Conservation (phyloP, 768 basidiomycete species). For the Mycena capillaripes region DNA sequence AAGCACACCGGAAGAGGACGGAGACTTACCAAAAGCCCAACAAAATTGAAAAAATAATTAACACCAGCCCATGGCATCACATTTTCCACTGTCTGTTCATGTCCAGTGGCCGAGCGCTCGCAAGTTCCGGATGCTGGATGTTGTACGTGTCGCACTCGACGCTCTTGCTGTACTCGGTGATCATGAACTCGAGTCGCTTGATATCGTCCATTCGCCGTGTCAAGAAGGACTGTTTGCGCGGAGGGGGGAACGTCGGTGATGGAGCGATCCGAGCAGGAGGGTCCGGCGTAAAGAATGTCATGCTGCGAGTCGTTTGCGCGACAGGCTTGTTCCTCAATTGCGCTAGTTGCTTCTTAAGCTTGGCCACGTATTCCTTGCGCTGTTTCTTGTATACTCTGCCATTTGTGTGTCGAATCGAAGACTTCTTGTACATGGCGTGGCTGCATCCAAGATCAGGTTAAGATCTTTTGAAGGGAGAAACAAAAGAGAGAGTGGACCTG, state of each 20-base stretch:
- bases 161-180: not conserved
- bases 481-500: not conserved
- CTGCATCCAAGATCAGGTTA: not conserved
- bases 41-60: not conserved
- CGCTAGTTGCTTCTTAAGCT: no score
- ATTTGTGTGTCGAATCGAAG: not conserved
- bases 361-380: not conserved
- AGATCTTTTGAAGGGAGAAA: not conserved
- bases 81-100: slow-evolving; percentile 9
- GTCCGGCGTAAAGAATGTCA: not conserved
- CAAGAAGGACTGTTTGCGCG: no score
- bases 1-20: not conserved
- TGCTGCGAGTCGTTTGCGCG: not conserved
- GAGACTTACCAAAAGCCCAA: not conserved
- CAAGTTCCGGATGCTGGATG: slow-evolving; percentile 22
- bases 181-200: not conserved
- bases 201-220: not conserved
- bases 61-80: not conserved
- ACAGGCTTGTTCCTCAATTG: not conserved
- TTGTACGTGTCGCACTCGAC: not conserved
- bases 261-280: not conserved
- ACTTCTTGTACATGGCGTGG: slow-evolving; percentile 10
- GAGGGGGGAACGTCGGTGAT: not conserved
- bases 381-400: not conserved
- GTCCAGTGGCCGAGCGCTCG: slow-evolving; percentile 15